Evolutionary conservation across 139 green algal species (phyloP).

Genomic region (Chloropicon primus): DNA sequence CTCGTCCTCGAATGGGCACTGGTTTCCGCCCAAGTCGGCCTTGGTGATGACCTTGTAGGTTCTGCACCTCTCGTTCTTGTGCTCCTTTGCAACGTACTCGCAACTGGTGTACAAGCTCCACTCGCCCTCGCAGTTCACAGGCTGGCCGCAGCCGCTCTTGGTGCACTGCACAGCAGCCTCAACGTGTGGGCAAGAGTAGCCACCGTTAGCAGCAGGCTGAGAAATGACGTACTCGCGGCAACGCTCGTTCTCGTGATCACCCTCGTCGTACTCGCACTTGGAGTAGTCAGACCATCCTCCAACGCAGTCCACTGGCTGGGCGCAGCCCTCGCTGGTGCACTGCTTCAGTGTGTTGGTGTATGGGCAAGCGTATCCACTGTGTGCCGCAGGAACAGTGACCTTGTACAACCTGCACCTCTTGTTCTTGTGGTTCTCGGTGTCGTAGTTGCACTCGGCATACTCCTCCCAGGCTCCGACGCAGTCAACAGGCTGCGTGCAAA

Average conservation of each 20-base stretch:
- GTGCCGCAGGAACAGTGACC: background rate
- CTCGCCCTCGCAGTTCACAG: background rate
- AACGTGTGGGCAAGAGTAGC: background rate
- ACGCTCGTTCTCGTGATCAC: background rate
- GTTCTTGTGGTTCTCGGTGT: background rate
- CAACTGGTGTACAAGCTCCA: background rate
- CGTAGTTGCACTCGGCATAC: background rate
- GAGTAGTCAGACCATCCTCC: background rate
- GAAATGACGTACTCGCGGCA: background rate
- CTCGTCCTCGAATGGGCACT: background rate
- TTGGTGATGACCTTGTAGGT: background rate
- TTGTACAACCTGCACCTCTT: background rate
- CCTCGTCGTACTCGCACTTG: background rate
- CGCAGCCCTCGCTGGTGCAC: background rate
- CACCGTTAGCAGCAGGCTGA: background rate
- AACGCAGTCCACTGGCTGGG: background rate
- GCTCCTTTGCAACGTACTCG: background rate
- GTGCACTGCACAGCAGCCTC: background rate
- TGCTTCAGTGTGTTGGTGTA: background rate
- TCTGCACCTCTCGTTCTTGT: background rate
- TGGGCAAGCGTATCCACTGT: background rate
- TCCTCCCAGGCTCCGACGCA: background rate
- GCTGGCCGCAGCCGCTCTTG: background rate
- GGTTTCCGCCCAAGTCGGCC: background rate
- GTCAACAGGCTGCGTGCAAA: background rate